Conservation (phyloP, 2,329 filamentous ascomycete species). For the Apiospora saccharicola region DNA sequence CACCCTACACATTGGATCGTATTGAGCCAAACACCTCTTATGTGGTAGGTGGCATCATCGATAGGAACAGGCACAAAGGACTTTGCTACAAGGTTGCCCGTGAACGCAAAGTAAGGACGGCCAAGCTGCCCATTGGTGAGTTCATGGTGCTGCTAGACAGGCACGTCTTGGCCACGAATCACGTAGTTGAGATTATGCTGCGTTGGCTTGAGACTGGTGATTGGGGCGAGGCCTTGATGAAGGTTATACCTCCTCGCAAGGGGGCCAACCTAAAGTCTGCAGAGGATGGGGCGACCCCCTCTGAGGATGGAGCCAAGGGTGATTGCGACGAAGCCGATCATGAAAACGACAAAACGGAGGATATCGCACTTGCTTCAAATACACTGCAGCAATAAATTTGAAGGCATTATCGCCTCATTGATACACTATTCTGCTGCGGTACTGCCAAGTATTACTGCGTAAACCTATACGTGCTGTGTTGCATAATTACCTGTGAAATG, state of each 20-base stretch:
- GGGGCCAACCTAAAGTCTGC: conserved; percentile 71
- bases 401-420: background rate
- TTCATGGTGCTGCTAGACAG: conserved; percentile 91
- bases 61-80: conserved; percentile 95
- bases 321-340: conserved; percentile 27
- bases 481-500: background rate
- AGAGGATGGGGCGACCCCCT: conserved; percentile 37
- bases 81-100: conserved; percentile 86
- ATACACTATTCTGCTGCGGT: background rate
- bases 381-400: background rate
- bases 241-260: conserved; percentile 90
- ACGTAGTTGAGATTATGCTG: conserved; percentile 96
- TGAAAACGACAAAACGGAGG: background rate
- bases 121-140: conserved; percentile 92
- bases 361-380: background rate
- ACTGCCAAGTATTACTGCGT: no score
- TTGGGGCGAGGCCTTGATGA: conserved; percentile 89
- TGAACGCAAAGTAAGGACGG: conserved; percentile 80
- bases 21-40: conserved; percentile 91
- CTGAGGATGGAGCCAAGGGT: conserved; percentile 26
- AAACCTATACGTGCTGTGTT: background rate
- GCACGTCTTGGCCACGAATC: conserved; percentile 89
- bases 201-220: conserved; percentile 89
- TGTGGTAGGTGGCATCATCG: conserved; percentile 91
- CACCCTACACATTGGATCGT: conserved; percentile 81